phyloP scores from a whole-genome alignment of 768 basidiomycete species.

The Amyloporia xantha region DNA sequence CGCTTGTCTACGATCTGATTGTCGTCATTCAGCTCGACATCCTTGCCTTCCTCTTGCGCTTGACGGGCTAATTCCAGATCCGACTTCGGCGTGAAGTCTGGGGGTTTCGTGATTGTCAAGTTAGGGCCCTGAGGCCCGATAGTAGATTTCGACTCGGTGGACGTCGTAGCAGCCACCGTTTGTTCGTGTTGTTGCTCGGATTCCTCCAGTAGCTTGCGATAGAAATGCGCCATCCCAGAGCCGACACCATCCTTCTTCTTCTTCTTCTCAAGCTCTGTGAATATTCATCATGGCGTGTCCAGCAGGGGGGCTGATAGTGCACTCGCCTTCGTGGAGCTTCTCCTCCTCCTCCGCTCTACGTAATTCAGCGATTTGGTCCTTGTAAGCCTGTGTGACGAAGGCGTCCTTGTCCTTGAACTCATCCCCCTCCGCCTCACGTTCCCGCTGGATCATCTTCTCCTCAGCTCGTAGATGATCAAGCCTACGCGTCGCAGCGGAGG shows the following conservation, averaged over 20 bases:
- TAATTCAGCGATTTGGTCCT: constrained; percentile 92
- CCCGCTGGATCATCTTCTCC: constrained; percentile 94
- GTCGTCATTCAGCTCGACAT: constrained; percentile 93
- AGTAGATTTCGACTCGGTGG: constrained; percentile 42
- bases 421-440: constrained; percentile 90
- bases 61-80: constrained; percentile 68
- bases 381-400: constrained; percentile 98
- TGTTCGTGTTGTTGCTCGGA: constrained; percentile 81
- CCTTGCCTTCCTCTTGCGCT: constrained; percentile 73
- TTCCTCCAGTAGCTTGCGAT: constrained; percentile 70
- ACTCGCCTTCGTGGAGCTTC: constrained; percentile 79
- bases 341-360: constrained; percentile 91
- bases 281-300: too few species aligned
- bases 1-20: constrained; percentile 97
- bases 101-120: constrained; percentile 71
- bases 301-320: too few species aligned
- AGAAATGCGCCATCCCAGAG: constrained; percentile 85
- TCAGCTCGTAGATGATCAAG: constrained; percentile 90
- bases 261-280: constrained; percentile 47
- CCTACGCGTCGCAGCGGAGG: constrained; percentile 78
- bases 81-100: constrained; percentile 52
- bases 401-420: constrained; percentile 90
- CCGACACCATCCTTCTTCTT: constrained; percentile 49
- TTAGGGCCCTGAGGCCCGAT: constrained; percentile 64
- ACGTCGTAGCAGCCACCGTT: constrained; percentile 66